Conservation (phyloP, 129 eudicot genomes). For the Flaveria trinervia region DNA sequence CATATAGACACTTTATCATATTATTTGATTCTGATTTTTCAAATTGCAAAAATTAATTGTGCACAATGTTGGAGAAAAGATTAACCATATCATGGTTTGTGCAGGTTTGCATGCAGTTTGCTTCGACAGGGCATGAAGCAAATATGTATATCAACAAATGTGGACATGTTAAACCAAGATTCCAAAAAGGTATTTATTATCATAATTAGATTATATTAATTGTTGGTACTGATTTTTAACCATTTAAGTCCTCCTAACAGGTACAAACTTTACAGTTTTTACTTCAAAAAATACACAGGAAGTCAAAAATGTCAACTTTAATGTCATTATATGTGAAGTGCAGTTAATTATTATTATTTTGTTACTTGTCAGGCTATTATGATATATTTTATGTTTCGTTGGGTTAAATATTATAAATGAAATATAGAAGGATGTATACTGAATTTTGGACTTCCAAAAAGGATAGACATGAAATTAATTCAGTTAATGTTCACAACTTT, state of each 20-base stretch:
- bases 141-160: conserved; percentile 67
- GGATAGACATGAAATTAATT: background rate
- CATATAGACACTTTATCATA: background rate
- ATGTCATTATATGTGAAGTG: background rate
- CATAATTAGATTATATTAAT: background rate
- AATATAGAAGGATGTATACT: background rate
- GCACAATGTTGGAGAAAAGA: background rate
- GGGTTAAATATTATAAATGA: background rate
- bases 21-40: background rate
- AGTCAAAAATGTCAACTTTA: background rate
- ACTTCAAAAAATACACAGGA: background rate
- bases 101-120: conserved; percentile 91
- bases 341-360: background rate
- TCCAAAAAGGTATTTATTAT: conserved; percentile 56
- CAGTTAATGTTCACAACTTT: background rate
- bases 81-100: conserved; percentile 10
- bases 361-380: background rate
- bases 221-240: conserved; percentile 1
- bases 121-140: conserved; percentile 98
- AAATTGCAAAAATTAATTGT: background rate
- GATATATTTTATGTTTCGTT: background rate
- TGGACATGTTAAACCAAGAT: conserved; percentile 54
- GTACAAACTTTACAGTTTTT: background rate
- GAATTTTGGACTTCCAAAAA: background rate
- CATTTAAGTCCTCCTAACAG: background rate